Evolutionary conservation across 331 rosid genomes (phyloP), one percentile per base, ranked within the genome.

Genomic region (Spiraea crenata): DNA sequence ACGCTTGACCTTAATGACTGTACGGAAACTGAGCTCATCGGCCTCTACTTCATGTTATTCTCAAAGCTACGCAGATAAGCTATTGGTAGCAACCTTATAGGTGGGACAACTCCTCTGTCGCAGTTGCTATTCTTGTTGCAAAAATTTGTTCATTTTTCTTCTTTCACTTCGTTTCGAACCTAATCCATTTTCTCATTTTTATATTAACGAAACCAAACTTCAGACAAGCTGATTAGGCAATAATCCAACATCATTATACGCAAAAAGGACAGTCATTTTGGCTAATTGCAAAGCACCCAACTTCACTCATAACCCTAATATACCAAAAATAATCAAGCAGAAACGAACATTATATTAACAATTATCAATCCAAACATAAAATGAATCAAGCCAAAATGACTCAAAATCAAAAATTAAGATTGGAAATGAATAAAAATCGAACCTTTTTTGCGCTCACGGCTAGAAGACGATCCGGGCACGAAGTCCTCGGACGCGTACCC

Each of bases 401-500:
- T 11, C 3, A 60, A 63, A 65, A 5, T 39, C 19, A 8, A 67
- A 35, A 65, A 10, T 11, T 4, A 12, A 56, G 5, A 39, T n/a
- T 0, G 12, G 19, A 51, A 49, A 75, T 6, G n/a, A 2, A 25
- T 4, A 72, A 62, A 74, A 48, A 73, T 60, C 6, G 64, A 67
- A 95, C 99, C 99, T 86, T 91, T 95, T 74, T 95, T 95, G 59
- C 99, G 78, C 52, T 83, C 90, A 55, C 90, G 88, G 78, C 84
- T 74, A 3, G 99, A 91, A 47, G 99, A 91, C 11, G 97, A 93
- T 14, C 99, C 99, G 25, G 96, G 93, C 51, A 95, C 99, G 58
- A 91, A 95, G 68, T 95, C 99, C 83, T 95, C 99, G 0, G 99
- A 95, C 44, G 95, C 96, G 17, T 95, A 95, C 13, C 99, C 99